Conservation (phyloP, 768 basidiomycete genomes). For the Pleurotus sapidus region DNA sequence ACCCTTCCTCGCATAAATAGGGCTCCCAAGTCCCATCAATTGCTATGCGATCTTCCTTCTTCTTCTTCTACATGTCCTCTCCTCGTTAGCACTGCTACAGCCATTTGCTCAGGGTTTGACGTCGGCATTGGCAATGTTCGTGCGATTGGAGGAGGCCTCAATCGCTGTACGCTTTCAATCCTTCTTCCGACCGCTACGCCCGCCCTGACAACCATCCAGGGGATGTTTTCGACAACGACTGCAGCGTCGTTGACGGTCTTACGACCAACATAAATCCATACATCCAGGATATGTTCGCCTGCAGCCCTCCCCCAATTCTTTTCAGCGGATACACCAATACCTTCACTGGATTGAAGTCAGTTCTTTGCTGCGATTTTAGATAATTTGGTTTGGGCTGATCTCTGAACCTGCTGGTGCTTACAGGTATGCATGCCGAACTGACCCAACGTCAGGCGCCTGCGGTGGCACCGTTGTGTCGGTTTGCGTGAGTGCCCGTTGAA, state of each 20-base stretch:
- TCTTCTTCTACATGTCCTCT: slow-evolving; percentile 18
- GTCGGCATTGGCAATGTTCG: slow-evolving; percentile 25
- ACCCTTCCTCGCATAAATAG: too few species aligned
- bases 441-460: slow-evolving; percentile 23
- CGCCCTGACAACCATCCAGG: slow-evolving; percentile 10
- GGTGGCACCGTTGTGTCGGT: slow-evolving; percentile 23
- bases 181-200: neutral
- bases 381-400: neutral
- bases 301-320: slow-evolving; percentile 23
- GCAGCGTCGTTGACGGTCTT: slow-evolving; percentile 23
- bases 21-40: too few species aligned
- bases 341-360: slow-evolving; percentile 18
- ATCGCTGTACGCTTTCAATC: slow-evolving; percentile 15
- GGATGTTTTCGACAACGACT: slow-evolving; percentile 25
- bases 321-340: slow-evolving; percentile 26
- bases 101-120: slow-evolving; percentile 26
- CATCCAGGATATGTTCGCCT: slow-evolving; percentile 25
- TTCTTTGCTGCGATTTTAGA: neutral
- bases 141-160: slow-evolving; percentile 14
- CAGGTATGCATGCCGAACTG: slow-evolving; percentile 25
- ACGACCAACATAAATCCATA: slow-evolving; percentile 27
- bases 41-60: neutral
- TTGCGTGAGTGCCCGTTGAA: slow-evolving; percentile 19
- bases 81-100: slow-evolving; percentile 10
- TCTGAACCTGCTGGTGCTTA: neutral